These are phyloP conservation scores for Trichophyton benhamiae DNA, from an alignment of 2,329 filamentous ascomycete genomes.

Conservation along the genomic window DNA sequence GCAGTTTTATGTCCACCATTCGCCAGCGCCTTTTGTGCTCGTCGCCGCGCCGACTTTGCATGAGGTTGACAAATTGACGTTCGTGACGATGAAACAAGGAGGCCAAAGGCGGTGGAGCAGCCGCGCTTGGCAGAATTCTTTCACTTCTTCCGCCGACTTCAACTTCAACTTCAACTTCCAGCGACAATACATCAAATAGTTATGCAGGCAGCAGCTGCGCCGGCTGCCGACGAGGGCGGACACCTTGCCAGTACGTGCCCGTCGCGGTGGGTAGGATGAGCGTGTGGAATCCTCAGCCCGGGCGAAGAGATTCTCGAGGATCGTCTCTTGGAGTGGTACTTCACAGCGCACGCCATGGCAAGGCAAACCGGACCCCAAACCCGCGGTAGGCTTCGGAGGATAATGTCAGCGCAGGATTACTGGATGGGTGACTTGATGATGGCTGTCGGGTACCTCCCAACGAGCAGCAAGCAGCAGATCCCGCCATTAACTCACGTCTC, in stretches of 20 bases:
- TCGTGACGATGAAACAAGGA: neutral
- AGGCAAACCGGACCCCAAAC: neutral
- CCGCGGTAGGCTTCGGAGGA: conserved; percentile 1
- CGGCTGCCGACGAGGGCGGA: too few relatives aligned
- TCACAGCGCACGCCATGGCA: neutral
- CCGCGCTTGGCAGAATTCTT: neutral
- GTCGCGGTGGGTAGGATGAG: neutral
- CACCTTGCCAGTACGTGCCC: too few relatives aligned
- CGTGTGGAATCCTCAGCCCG: neutral
- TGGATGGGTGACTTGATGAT: too few relatives aligned
- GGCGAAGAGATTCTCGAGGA: neutral
- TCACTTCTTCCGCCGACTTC: too few relatives aligned
- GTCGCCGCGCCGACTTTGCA: neutral
- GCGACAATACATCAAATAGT: too few relatives aligned
- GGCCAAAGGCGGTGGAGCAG: neutral
- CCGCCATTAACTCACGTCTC: neutral
- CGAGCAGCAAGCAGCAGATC: neutral
- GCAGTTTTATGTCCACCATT: neutral
- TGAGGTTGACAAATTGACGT: neutral
- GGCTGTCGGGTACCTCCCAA: neutral
- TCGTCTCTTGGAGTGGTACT: too few relatives aligned
- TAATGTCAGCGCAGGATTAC: neutral
- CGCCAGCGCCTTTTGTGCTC: neutral
- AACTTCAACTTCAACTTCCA: too few relatives aligned
- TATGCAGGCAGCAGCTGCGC: too few relatives aligned